A percentile compares a stretch with the other conserved stretches of the same genome.
phyloP scores from a whole-genome alignment of 495 filamentous ascomycete genomes.

The Hypoxylon subgilvum region DNA sequence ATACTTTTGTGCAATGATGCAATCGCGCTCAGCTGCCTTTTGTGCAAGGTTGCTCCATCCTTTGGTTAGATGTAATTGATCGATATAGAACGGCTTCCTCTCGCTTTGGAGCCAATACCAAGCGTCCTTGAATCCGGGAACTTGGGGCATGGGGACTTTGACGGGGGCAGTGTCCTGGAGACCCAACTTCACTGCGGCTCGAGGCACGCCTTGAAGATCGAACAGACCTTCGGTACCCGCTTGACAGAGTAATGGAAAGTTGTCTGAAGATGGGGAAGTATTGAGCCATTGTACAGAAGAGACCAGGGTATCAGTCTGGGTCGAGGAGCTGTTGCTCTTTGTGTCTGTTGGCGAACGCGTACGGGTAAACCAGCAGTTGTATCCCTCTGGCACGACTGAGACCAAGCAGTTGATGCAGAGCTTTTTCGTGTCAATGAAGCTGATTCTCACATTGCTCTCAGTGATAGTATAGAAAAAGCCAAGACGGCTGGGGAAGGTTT shows the following conservation, averaged over 20 bases:
- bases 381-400: not conserved
- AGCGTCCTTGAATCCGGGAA: not conserved
- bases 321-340: not conserved
- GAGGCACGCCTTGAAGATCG: not conserved
- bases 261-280: not conserved
- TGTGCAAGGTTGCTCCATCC: not conserved
- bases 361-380: not conserved
- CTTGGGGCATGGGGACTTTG: not conserved
- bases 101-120: slow-evolving; percentile 2
- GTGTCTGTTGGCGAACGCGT: not conserved
- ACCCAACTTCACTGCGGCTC: not conserved
- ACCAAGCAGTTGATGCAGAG: not conserved
- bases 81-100: slow-evolving; percentile 7
- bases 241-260: not conserved
- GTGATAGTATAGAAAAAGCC: not conserved
- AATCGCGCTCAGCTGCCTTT: slow-evolving; percentile 1
- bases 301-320: too few species aligned
- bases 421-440: slow-evolving; percentile 1
- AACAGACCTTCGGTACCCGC: not conserved
- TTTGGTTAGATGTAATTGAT: slow-evolving; percentile 5
- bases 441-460: not conserved
- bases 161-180: too few species aligned
- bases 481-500: not conserved
- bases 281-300: not conserved
- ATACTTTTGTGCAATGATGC: not conserved